A percentile compares a stretch with the other conserved stretches of the same genome.
phyloP scores from a whole-genome alignment of 140 eudicot genomes.

The Oenanthe javanica region DNA sequence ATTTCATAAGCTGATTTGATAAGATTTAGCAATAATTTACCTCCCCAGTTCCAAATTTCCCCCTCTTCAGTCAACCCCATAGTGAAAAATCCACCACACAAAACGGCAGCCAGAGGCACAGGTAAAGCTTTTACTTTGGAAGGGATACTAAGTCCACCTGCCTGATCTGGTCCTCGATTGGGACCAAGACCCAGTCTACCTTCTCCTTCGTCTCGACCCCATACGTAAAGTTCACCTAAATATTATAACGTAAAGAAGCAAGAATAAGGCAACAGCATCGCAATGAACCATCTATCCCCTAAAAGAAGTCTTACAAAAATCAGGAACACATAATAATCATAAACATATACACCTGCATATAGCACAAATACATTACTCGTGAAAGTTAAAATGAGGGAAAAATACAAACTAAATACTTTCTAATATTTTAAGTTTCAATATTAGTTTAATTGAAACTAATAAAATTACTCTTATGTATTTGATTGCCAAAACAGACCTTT shows the following conservation, averaged over 20 bases:
- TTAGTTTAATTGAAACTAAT: neutral
- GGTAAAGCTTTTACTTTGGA: slow-evolving; percentile 68
- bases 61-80: slow-evolving; percentile 74
- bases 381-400: neutral
- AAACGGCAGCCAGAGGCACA: slow-evolving; percentile 70
- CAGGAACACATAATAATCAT: neutral
- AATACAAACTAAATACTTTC: too few relatives aligned
- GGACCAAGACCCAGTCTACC: slow-evolving; percentile 99
- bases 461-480: neutral
- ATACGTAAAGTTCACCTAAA: slow-evolving; percentile 76
- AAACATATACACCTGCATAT: neutral
- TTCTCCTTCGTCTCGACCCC: slow-evolving; percentile 99
- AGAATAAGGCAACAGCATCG: neutral
- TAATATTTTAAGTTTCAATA: neutral
- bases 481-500: neutral
- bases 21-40: slow-evolving; percentile 23
- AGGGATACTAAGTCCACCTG: slow-evolving; percentile 80
- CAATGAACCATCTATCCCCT: neutral
- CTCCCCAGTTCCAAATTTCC: slow-evolving; percentile 95
- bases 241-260: neutral
- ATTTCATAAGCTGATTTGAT: neutral
- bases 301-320: neutral
- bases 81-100: slow-evolving; percentile 97
- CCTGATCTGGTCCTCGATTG: slow-evolving; percentile 76
- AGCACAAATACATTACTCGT: neutral